A percentile compares a stretch with the other conserved stretches of the same genome.
Conservation (phyloP, 139 green algal species). For the Penium margaritaceum region DNA sequence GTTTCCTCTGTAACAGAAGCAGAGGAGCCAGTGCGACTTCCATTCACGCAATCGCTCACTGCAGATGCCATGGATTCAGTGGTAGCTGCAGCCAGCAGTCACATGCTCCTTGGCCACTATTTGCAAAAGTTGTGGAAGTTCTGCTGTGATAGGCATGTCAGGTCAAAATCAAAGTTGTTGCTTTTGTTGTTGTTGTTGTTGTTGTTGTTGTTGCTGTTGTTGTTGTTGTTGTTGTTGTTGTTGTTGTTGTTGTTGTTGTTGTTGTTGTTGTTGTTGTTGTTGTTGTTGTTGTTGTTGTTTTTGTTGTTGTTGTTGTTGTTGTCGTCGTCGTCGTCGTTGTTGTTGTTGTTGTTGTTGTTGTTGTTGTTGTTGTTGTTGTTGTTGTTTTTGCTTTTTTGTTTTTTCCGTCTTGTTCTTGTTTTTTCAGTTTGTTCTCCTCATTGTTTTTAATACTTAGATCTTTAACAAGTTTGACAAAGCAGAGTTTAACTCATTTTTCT, state of each 20-base stretch:
- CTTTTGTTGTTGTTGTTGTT: conserved; percentile 3
- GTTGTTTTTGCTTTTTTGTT: not conserved
- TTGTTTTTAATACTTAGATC: no score
- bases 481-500: no score
- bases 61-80: no score
- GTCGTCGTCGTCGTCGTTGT: not conserved
- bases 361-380: conserved; percentile 6
- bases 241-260: conserved; percentile 4
- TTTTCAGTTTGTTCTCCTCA: not conserved
- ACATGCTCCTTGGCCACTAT: no score
- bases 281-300: conserved; percentile 3
- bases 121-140: no score
- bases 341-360: conserved; percentile 1
- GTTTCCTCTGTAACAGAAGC: no score
- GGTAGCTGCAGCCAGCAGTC: no score
- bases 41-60: no score
- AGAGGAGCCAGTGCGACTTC: no score
- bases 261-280: conserved; percentile 1
- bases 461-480: no score
- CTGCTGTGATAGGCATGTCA: no score
- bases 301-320: conserved; percentile 4
- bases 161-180: no score
- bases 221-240: conserved; percentile 5
- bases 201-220: not conserved
- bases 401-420: conserved; percentile 18